These are phyloP conservation scores for Emergomyces pasteurianus DNA, from an alignment of 2,329 filamentous ascomycete genomes.

Conservation along the genomic window DNA sequence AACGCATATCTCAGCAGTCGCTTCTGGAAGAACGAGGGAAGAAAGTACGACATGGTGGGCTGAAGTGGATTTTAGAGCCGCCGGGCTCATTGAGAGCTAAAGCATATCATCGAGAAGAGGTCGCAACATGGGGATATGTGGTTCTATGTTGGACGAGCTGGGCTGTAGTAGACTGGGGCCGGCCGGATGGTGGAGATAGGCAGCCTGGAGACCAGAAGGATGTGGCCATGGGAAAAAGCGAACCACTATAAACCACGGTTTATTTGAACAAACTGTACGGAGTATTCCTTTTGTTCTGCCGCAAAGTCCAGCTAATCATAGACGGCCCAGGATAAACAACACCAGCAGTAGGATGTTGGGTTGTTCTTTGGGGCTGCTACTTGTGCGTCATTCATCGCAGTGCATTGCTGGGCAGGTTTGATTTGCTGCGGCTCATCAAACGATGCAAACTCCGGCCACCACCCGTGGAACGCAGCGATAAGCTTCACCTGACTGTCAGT, in stretches of 20 bases:
- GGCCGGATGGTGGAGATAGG: background rate
- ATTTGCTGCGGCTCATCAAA: background rate
- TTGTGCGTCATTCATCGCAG: background rate
- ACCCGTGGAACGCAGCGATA: background rate
- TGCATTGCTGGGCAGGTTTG: background rate
- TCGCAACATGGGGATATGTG: background rate
- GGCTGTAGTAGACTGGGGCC: too few species aligned
- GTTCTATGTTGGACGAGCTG: background rate
- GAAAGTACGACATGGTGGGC: conserved; percentile 56
- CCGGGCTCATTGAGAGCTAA: conserved; percentile 15
- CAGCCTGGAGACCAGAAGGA: conserved; percentile 57
- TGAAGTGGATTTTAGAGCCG: conserved; percentile 15
- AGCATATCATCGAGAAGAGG: conserved; percentile 13
- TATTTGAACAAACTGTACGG: background rate
- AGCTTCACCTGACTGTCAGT: background rate
- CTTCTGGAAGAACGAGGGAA: conserved; percentile 74
- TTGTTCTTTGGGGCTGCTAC: background rate
- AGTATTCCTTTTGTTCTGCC: background rate
- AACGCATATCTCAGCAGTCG: conserved; percentile 77
- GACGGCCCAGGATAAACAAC: background rate
- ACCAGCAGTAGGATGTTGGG: background rate
- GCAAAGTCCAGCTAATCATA: background rate
- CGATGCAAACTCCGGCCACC: background rate
- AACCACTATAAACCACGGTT: background rate
- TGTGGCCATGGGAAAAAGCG: conserved; percentile 55